Base-by-base conservation (phyloP, 805 yeast genomes). In the Tetrapisispora namnaoensis region DNA sequence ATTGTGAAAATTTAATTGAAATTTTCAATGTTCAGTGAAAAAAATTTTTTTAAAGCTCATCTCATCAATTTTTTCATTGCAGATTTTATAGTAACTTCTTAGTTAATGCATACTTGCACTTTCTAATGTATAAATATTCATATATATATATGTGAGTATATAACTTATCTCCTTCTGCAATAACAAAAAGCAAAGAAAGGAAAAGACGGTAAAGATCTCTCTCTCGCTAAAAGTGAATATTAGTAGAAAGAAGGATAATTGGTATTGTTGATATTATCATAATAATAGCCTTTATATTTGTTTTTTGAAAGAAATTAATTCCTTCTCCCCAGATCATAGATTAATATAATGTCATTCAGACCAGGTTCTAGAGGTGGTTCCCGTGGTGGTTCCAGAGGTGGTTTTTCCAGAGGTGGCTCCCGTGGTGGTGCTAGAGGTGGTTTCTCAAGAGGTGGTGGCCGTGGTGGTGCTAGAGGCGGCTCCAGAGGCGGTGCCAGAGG, bases 311-410 rank as follows among this genome's bases (percentile, higher is more conserved):
- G 11, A 32, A 32, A 32, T 13, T 11, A 13, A 32, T 32, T 4
- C n/a, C 35, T 32, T 32, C n/a, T 32, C 35, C n/a, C 35, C 13
- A 32, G 35, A 32, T 32, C 37, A 36, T 37, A 37, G 18, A 35
- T 32, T 20, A 43, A 32, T 21, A 32, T 45, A 74, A 86, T 87
- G 95, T 87, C 91, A 67, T 83, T 82, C 67, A 80, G 82, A 72
- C 80, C 86, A 65, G 80, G 80, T 58, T 70, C 75, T 54, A 75
- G 86, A 71, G 85, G 86, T 60, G 74, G 78, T 53, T 65, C 66
- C 59, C 56, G 78, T 45, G 78, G 82, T 71, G 74, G 79, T 53
- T 64, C 65, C 58, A 60, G 78, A 70, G 85, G 85, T 59, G 74
- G 78, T 53, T 66, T 65, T 57, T 56, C 78, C 45, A 78, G 82